A percentile compares a stretch with the other conserved stretches of the same genome.
Conservation (phyloP, 176 grass and related monocot species). For the Ensete ventricosum region DNA sequence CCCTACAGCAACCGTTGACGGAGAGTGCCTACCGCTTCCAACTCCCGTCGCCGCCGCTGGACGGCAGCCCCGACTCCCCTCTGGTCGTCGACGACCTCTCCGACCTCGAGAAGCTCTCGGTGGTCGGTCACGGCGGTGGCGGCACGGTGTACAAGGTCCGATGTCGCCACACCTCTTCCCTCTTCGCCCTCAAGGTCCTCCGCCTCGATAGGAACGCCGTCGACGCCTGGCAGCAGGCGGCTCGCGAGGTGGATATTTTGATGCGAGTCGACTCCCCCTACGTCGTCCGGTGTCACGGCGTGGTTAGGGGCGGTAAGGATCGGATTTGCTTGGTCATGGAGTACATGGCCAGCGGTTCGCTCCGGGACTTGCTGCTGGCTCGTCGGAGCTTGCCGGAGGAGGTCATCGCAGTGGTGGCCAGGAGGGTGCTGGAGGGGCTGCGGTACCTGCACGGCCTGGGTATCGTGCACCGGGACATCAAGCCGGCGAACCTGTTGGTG, state of each 20-base stretch:
- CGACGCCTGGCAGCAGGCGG: not conserved
- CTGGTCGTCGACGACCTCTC: constrained; percentile 1
- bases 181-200: constrained; percentile 33
- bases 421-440: constrained; percentile 25
- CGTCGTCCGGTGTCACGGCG: constrained; percentile 25
- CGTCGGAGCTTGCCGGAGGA: constrained; percentile 18
- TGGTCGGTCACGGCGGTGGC: constrained; percentile 26
- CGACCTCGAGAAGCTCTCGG: constrained; percentile 25
- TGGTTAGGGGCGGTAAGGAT: not conserved
- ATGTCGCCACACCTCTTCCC: constrained; percentile 13
- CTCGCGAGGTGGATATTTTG: constrained; percentile 24
- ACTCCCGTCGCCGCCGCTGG: not conserved
- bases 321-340: constrained; percentile 22
- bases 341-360: constrained; percentile 21
- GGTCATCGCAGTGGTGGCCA: constrained; percentile 18
- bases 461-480: constrained; percentile 43
- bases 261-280: constrained; percentile 19
- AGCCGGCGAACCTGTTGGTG: constrained; percentile 36
- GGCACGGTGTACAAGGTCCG: constrained; percentile 37
- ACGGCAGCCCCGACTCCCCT: not conserved
- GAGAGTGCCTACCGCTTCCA: not conserved
- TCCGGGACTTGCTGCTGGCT: constrained; percentile 19
- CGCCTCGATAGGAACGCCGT: not conserved
- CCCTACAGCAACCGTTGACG: constrained; percentile 2
- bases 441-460: constrained; percentile 29